These are phyloP conservation scores for Penicillium atrosanguineum DNA, from an alignment of 495 filamentous ascomycete genomes.

Conservation along the genomic window DNA sequence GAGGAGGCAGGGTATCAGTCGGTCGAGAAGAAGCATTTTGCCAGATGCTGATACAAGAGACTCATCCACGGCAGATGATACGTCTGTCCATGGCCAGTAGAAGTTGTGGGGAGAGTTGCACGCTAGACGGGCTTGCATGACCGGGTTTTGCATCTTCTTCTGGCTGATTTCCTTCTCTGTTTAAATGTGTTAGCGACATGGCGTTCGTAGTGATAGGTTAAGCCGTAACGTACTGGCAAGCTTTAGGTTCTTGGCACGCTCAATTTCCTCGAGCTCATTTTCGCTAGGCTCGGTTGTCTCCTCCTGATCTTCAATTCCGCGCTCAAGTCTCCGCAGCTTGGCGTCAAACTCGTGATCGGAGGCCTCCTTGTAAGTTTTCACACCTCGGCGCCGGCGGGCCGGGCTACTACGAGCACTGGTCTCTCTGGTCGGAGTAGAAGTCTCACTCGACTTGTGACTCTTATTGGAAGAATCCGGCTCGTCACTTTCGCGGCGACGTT, in stretches of 20 bases:
- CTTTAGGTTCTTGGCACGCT: slow-evolving; percentile 69
- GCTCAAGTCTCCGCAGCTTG: slow-evolving; percentile 61
- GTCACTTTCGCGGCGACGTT: slow-evolving; percentile 51
- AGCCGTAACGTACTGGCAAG: slow-evolving; percentile 67
- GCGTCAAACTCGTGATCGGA: slow-evolving; percentile 72
- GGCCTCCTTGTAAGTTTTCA: slow-evolving; percentile 68
- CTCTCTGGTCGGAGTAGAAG: slow-evolving; percentile 61
- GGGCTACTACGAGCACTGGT: slow-evolving; percentile 37
- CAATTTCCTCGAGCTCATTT: slow-evolving; percentile 57
- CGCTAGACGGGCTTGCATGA: slow-evolving; percentile 88
- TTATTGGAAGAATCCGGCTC: slow-evolving; percentile 53
- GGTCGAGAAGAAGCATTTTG: slow-evolving; percentile 93
- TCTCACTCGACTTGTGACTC: slow-evolving; percentile 67
- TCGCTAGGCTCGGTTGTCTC: slow-evolving; percentile 53
- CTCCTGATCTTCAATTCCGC: slow-evolving; percentile 53
- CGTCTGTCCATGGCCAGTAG: slow-evolving; percentile 80
- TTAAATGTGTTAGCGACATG: slow-evolving; percentile 9
- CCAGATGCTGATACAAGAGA: slow-evolving; percentile 80
- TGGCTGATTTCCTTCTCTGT: slow-evolving; percentile 74
- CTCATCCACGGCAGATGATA: slow-evolving; percentile 59
- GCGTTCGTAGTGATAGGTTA: background rate
- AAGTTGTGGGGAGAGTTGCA: slow-evolving; percentile 97
- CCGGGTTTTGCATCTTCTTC: slow-evolving; percentile 93
- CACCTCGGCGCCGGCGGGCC: slow-evolving; percentile 35
- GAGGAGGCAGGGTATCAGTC: slow-evolving; percentile 75